These are phyloP conservation scores for Sporisorium exsertum DNA, from an alignment of 1,284 basidiomycete species.

Conservation along the genomic window DNA sequence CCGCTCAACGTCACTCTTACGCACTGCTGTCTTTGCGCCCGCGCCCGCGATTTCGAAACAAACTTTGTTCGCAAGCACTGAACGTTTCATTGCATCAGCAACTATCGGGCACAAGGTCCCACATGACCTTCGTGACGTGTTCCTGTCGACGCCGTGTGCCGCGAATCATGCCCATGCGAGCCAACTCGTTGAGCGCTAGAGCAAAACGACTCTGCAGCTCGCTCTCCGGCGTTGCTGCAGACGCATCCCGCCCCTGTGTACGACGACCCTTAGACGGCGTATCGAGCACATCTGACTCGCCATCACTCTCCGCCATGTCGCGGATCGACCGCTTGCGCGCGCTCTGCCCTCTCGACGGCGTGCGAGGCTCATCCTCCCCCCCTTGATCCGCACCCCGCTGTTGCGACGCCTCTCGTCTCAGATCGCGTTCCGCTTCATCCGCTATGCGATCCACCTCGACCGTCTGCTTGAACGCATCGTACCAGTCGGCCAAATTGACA, in stretches of 20 bases:
- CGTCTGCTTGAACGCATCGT: conserved; percentile 58
- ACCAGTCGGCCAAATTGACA: conserved; percentile 67
- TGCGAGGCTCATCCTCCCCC: not conserved
- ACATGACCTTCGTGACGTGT: conserved; percentile 62
- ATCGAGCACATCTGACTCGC: conserved; percentile 24
- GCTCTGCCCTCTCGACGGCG: conserved; percentile 13
- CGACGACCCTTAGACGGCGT: conserved; percentile 13
- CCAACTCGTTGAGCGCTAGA: conserved; percentile 61
- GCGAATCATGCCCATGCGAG: conserved; percentile 60
- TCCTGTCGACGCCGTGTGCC: conserved; percentile 59
- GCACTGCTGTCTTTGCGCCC: not conserved
- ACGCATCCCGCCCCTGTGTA: not conserved
- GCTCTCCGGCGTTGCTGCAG: not conserved
- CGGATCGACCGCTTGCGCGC: conserved; percentile 7
- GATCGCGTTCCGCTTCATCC: conserved; percentile 6
- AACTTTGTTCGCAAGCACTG: not conserved
- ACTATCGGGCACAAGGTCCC: conserved; percentile 55
- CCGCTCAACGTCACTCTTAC: not conserved
- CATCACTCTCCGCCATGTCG: conserved; percentile 12
- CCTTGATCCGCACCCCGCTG: conserved; percentile 6
- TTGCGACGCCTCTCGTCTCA: not conserved
- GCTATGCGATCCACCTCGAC: conserved; percentile 31
- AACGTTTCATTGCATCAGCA: conserved; percentile 2
- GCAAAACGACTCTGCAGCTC: conserved; percentile 60
- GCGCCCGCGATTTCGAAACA: not conserved